phyloP scores from a whole-genome alignment of 768 basidiomycete genomes.

The Suillus tomentosus region DNA sequence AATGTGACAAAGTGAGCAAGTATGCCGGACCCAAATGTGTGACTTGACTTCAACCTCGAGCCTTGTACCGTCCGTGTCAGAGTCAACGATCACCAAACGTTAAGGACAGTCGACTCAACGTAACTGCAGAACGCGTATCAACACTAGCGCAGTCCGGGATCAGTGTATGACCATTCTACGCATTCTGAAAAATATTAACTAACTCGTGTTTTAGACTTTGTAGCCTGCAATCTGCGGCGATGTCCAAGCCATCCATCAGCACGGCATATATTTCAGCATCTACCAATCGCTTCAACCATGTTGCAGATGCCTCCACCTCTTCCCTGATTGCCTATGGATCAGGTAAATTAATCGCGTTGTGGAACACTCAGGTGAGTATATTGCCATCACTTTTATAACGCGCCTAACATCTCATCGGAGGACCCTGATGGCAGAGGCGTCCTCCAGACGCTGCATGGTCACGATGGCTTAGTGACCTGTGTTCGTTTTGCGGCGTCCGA shows the following conservation, averaged over 20 bases:
- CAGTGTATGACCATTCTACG: not conserved
- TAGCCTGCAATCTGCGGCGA: not conserved
- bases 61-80: not conserved
- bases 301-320: constrained; percentile 38
- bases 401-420: constrained; percentile 34
- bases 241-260: constrained; percentile 10
- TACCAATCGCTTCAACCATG: constrained; percentile 46
- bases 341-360: constrained; percentile 56
- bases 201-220: not conserved
- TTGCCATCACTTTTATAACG: constrained; percentile 10
- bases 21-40: not conserved
- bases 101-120: not conserved
- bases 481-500: constrained; percentile 63
- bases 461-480: constrained; percentile 73
- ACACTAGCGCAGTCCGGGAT: not conserved
- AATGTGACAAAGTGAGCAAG: not conserved
- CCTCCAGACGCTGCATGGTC: constrained; percentile 71
- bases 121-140: not conserved
- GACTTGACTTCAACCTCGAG: not conserved
- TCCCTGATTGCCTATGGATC: constrained; percentile 58
- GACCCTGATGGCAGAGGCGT: constrained; percentile 55
- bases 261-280: constrained; percentile 49
- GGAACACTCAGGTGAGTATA: constrained; percentile 52
- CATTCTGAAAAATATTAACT: not conserved
- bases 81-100: not conserved